Conservation (phyloP, 2,329 filamentous ascomycete genomes). For the Emericellopsis cladophorae region DNA sequence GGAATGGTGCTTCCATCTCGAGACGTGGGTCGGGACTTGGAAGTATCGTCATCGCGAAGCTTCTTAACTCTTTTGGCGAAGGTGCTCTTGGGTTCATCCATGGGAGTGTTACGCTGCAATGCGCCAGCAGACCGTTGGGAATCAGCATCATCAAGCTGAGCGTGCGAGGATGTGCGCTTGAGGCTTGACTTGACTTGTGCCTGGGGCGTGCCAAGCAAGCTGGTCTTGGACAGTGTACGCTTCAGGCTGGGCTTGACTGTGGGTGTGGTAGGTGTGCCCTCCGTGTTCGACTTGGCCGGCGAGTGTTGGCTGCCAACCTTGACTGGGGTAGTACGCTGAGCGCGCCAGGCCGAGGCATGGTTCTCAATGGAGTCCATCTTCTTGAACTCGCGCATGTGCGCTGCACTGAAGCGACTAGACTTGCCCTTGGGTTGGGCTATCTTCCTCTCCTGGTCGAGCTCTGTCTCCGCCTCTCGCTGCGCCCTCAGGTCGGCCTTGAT, state of each 20-base stretch:
- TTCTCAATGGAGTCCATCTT: conserved; percentile 96
- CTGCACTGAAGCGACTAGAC: conserved; percentile 67
- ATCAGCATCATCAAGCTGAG: conserved; percentile 12
- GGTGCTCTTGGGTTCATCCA: conserved; percentile 3
- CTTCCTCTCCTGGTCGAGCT: conserved; percentile 43
- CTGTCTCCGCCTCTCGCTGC: conserved; percentile 42
- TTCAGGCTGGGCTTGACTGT: conserved; percentile 30
- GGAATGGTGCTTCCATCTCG: conserved; percentile 36
- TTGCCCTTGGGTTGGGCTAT: conserved; percentile 73
- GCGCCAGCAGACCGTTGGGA: background rate
- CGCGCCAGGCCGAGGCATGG: conserved; percentile 69
- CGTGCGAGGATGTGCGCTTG: conserved; percentile 13
- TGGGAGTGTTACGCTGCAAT: background rate
- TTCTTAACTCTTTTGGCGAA: conserved; percentile 62
- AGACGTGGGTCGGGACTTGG: conserved; percentile 48
- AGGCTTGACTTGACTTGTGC: conserved; percentile 28
- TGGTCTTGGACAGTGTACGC: conserved; percentile 36
- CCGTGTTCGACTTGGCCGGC: conserved; percentile 33
- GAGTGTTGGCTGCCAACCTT: conserved; percentile 35
- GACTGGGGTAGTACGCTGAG: conserved; percentile 28
- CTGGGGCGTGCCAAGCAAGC: conserved; percentile 14
- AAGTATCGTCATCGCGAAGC: conserved; percentile 54
- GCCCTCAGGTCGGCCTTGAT: conserved; percentile 58
- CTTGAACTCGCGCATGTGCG: conserved; percentile 79
- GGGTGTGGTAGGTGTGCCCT: conserved; percentile 10